Evolutionary conservation across 2,329 filamentous ascomycete genomes (phyloP), one percentile per base, ranked within the genome.

Genomic region (Colletotrichum echinochloae): DNA sequence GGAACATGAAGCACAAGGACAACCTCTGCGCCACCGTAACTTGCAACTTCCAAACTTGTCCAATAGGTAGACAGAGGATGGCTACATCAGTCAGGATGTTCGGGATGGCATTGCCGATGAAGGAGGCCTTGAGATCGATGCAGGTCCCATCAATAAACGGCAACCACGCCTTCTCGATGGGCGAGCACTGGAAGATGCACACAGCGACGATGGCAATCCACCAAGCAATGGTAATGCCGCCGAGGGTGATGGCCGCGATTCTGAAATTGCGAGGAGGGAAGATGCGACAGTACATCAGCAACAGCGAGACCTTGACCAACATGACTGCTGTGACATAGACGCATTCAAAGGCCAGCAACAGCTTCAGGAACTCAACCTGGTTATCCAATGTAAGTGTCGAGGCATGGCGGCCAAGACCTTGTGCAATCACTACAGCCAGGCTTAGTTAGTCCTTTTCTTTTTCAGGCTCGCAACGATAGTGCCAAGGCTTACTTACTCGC

Each of bases 101-200:
- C 5, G 82, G 82, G 0, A 84, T 77, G 5, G 79, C 79, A 73
- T 84, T 84, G n/a, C 80, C 81, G 59, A 85, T 79, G 60, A 85
- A 83, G 3, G 77, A 79, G 3, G 71, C 77, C 73, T 79, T 79
- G 5, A 81, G 75, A 66, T 83, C 74, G 73, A 84, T 82, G 71
- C 83, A 85, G 2, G 69, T 74, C 1, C 82, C 81, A 1, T 75
- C 73, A 5, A 79, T 66, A n/a, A 66, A 76, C 0, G 76, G 76
- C 30, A 78, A 65, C 78, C 80, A 84, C 1, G 79, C 76, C 57
- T 77, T 81, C 3, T 72, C 39, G 28, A 84, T 77, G 2, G 82
- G 83, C 2, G 73, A 76, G 74, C 83, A 85, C 74, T 83, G 78
- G 70, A 83, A 82, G 57, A 83, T 75, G 60, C 71, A 77, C 18